Percentiles rank a stretch among this genome's conserved stretches.
Evolutionary conservation across 2,329 filamentous ascomycete genomes (phyloP).

Genomic region (Beauveria varroae): DNA sequence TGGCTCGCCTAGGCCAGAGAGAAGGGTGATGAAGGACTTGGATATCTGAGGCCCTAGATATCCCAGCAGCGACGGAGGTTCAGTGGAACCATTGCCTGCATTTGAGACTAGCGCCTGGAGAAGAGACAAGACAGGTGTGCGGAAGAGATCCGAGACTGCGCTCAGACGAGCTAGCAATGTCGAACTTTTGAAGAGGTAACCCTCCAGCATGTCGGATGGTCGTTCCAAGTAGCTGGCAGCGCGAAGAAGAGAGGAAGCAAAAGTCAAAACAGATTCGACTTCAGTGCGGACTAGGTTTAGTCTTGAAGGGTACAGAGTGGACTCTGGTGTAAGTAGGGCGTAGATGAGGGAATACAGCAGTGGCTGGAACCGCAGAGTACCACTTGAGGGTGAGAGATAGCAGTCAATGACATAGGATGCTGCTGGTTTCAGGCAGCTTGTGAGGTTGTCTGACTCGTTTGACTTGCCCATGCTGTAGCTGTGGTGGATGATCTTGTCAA

Average conservation of each 20-base stretch:
- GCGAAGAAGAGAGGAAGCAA: constrained; percentile 64
- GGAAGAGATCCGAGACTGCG: constrained; percentile 60
- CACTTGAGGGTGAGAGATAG: constrained; percentile 63
- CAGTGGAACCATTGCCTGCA: constrained; percentile 56
- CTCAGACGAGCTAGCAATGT: constrained; percentile 72
- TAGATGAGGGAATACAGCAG: constrained; percentile 61
- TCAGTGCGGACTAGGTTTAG: constrained; percentile 52
- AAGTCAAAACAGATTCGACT: constrained; percentile 54
- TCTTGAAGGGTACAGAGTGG: constrained; percentile 54
- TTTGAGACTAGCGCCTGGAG: constrained; percentile 67
- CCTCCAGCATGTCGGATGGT: constrained; percentile 60
- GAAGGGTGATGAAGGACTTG: constrained; percentile 71
- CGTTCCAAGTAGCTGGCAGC: constrained; percentile 57
- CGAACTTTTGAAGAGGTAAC: constrained; percentile 72
- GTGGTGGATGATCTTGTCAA: constrained; percentile 64
- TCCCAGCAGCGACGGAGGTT: constrained; percentile 89
- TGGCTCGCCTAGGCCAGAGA: constrained; percentile 71
- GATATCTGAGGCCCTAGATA: constrained; percentile 78
- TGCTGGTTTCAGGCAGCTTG: constrained; percentile 59
- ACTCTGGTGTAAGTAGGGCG: constrained; percentile 40
- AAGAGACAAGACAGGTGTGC: constrained; percentile 57
- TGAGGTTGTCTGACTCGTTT: constrained; percentile 37
- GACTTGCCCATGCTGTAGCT: constrained; percentile 68
- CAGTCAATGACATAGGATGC: constrained; percentile 70
- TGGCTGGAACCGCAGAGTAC: constrained; percentile 68